Evolutionary conservation across 2,329 filamentous ascomycete genomes (phyloP).

Genomic region (Venturia pyrina): DNA sequence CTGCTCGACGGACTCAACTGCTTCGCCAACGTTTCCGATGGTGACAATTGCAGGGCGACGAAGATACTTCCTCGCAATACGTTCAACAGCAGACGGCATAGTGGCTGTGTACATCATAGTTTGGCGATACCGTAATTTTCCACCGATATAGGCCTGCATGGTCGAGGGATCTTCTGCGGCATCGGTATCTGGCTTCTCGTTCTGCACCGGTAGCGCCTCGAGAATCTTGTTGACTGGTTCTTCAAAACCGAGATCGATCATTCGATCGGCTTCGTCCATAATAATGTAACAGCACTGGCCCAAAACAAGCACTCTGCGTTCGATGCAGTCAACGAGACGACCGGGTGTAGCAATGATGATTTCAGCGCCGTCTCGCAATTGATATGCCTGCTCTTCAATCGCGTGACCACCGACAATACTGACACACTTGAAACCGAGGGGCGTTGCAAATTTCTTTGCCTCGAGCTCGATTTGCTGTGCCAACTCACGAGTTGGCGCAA

Average conservation of each 20-base stretch:
- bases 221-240: conserved; percentile 97
- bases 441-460: conserved; percentile 81
- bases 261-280: conserved; percentile 98
- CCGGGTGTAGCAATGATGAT: conserved; percentile 98
- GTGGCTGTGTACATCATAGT: conserved; percentile 99
- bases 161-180: conserved; percentile 74
- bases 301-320: conserved; percentile 80
- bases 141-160: conserved; percentile 74
- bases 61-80: conserved; percentile 94
- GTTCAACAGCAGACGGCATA: conserved; percentile 86
- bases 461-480: conserved; percentile 96
- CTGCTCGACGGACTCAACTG: conserved; percentile 95
- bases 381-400: conserved; percentile 86
- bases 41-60: conserved; percentile 87
- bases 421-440: conserved; percentile 87
- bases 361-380: conserved; percentile 82
- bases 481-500: conserved; percentile 92
- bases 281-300: conserved; percentile 98
- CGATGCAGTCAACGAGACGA: conserved; percentile 93
- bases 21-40: conserved; percentile 89
- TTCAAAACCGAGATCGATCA: conserved; percentile 98
- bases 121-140: conserved; percentile 75
- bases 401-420: conserved; percentile 97
- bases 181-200: conserved; percentile 92
- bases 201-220: conserved; percentile 80